Evolutionary conservation across 306 rosid genomes (phyloP).

Genomic region (Trifolium pratense): DNA sequence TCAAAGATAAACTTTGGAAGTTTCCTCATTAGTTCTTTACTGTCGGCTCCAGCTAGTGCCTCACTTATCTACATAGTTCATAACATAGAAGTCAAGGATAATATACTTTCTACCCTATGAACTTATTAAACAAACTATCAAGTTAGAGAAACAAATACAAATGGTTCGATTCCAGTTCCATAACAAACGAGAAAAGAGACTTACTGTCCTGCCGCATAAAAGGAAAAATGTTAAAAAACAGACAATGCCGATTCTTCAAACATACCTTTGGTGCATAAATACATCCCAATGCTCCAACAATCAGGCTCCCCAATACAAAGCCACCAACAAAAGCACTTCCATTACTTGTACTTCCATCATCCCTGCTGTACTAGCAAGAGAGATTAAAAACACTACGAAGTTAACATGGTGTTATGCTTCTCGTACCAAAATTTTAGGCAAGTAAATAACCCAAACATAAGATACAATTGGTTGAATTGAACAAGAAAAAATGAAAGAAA

Average conservation of each 20-base stretch:
- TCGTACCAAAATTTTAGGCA: conserved; percentile 8
- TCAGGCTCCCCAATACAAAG: conserved; percentile 65
- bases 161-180: background rate
- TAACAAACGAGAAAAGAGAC: too few relatives aligned
- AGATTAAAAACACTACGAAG: conserved; percentile 13
- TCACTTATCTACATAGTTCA: conserved; percentile 52
- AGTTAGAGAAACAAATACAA: conserved; percentile 22
- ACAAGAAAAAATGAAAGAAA: background rate
- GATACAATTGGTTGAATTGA: conserved; percentile 1
- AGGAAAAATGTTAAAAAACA: background rate
- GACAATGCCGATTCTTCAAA: conserved; percentile 5
- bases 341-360: conserved; percentile 48
- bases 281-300: conserved; percentile 69
- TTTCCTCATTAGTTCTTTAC: conserved; percentile 67
- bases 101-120: background rate
- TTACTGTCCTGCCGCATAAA: background rate
- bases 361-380: conserved; percentile 51
- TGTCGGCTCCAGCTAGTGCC: conserved; percentile 61
- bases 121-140: conserved; percentile 10
- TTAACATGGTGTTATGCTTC: conserved; percentile 18
- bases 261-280: conserved; percentile 72
- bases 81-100: conserved; percentile 24
- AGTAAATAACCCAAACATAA: background rate
- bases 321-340: conserved; percentile 68
- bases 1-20: conserved; percentile 73